Base-by-base conservation (phyloP, 2,329 filamentous ascomycete species). In the Penicillium janthinellum region DNA sequence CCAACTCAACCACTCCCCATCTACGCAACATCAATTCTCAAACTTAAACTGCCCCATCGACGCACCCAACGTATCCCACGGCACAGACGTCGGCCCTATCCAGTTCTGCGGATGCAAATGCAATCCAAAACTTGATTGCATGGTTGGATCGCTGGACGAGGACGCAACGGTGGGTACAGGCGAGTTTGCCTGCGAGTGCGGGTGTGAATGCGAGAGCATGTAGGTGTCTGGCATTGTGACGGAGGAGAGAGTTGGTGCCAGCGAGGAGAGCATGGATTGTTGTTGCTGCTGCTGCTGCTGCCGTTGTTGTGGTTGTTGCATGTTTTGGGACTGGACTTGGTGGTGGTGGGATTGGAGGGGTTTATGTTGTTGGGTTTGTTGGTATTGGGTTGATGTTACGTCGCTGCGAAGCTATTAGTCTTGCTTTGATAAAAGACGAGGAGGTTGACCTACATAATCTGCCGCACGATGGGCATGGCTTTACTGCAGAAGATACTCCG, bases 401-500 rank as follows among this genome's bases (percentile, higher is more conserved):
- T 73, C 71, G 50, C 70, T 73, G 11, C 7, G 39, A 15, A 35
- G 31, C 20, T 6, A 38, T 67, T 61, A 61, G 61, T 51, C 17
- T 31, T 17, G 15, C 15, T 35, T 7, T 1, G 8, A 11, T 4
- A n/a, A 10, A 12, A 15, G 31, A 35, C 38, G 20, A 20, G 12
- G 20, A 35, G 12, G 11, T 47, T 15, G 35, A 67, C 70, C 50
- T 67, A 76, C 73, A 75, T 68, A 31, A 76, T 71, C 37, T 71
- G 71, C 42, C 70, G 67, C 12, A 77, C 64, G 25, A 76, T 67
- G 1, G 70, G 73, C 0, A 75, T 71, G 1, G 74, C 75, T 54
- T 73, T 76, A 61, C 71, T 73, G 63, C 74, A 77, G 57, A 77
- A 72, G 22, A 64, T 67, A 53, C 75, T 77, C 44, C 74, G 67